phyloP scores from a whole-genome alignment of 2,329 filamentous ascomycete species.

The Neonectria punicea region DNA sequence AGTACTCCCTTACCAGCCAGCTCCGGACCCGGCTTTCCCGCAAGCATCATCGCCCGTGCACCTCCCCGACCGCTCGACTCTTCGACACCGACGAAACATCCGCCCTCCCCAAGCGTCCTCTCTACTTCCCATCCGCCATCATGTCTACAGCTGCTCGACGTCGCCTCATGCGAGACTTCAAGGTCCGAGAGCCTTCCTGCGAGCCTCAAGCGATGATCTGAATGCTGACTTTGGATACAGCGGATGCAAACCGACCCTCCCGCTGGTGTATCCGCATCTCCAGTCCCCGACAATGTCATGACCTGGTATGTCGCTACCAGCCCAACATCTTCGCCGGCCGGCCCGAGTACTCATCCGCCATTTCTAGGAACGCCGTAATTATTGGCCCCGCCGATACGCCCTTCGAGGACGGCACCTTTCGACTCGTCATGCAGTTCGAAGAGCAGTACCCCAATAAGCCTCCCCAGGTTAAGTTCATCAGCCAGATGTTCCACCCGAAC shows the following conservation, averaged over 20 bases:
- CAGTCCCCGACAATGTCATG: conserved; percentile 97
- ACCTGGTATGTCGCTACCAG: conserved; percentile 74
- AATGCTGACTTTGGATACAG: conserved; percentile 56
- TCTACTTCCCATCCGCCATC: conserved; percentile 31
- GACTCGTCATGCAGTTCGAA: conserved; percentile 98
- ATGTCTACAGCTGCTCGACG: conserved; percentile 94
- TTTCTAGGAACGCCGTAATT: conserved; percentile 91
- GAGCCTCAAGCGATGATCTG: neutral
- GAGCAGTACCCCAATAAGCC: conserved; percentile 99
- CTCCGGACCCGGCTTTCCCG: neutral
- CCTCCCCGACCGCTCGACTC: conserved; percentile 2
- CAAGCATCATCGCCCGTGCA: conserved; percentile 3
- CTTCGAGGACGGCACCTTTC: conserved; percentile 97
- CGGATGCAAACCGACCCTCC: conserved; percentile 99
- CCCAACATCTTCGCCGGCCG: neutral
- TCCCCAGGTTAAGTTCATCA: conserved; percentile 97
- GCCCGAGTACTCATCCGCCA: conserved; percentile 31
- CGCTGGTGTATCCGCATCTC: conserved; percentile 94
- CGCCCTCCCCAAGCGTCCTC: conserved; percentile 5
- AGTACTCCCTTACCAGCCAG: neutral
- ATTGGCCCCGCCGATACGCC: conserved; percentile 97
- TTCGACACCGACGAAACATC: conserved; percentile 7
- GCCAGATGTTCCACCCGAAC: conserved; percentile 99
- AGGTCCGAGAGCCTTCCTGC: conserved; percentile 68
- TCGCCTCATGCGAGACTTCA: conserved; percentile 99